These are phyloP conservation scores for Knoxia roxburghii DNA, from an alignment of 257 asterid genomes.

Conservation along the genomic window DNA sequence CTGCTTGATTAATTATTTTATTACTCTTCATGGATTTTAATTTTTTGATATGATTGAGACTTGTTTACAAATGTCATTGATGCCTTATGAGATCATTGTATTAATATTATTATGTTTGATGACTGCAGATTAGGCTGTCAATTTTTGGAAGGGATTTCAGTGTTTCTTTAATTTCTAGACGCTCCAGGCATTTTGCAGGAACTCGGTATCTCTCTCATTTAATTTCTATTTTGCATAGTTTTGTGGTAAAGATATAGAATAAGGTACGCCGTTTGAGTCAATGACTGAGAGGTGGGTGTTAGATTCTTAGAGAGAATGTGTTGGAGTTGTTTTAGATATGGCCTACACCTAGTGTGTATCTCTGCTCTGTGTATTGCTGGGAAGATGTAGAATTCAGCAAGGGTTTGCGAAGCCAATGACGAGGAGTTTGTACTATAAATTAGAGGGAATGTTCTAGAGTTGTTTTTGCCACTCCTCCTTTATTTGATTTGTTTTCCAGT, in stretches of 20 bases:
- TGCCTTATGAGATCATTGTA: not conserved
- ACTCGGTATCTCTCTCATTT: conserved; percentile 61
- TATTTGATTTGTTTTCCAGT: not conserved
- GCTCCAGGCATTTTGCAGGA: conserved; percentile 99
- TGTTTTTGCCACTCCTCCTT: not conserved
- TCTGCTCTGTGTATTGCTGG: not conserved
- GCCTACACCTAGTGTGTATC: not conserved
- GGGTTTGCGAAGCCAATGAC: not conserved
- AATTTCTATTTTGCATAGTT: not conserved
- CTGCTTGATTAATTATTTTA: not conserved
- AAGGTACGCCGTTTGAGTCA: not conserved
- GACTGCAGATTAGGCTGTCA: conserved; percentile 68
- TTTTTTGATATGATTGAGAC: not conserved
- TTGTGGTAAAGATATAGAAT: not conserved
- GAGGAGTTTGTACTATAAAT: not conserved
- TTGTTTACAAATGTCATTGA: not conserved
- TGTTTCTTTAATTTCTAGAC: conserved; percentile 81
- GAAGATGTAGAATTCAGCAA: no score
- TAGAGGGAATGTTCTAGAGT: not conserved
- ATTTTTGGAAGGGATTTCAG: conserved; percentile 94
- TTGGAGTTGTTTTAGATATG: not conserved
- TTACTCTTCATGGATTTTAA: not conserved
- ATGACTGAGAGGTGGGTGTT: not conserved
- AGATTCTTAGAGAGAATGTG: not conserved
- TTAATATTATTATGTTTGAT: conserved; percentile 16